Conservation (phyloP, 2,329 filamentous ascomycete genomes). For the Hymenoscyphus repandus region DNA sequence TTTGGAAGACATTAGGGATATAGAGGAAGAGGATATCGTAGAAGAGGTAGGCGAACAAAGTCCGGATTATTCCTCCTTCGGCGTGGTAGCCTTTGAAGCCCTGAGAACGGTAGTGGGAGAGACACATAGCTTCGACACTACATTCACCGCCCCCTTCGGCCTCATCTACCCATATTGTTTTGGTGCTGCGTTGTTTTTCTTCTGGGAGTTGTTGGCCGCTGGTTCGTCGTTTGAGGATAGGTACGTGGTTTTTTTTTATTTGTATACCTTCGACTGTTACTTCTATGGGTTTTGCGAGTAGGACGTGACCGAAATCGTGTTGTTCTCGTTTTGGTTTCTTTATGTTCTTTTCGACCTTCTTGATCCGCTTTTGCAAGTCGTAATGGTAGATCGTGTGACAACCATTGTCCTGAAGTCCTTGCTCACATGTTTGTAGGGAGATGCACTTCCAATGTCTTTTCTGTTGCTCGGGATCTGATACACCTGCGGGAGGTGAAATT, state of each 20-base stretch:
- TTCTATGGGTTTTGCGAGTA: constrained; percentile 69
- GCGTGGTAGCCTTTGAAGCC: constrained; percentile 95
- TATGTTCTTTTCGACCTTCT: constrained; percentile 80
- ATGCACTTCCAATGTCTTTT: constrained; percentile 79
- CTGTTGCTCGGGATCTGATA: constrained; percentile 47
- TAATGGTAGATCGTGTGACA: constrained; percentile 93
- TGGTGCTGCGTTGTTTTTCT: constrained; percentile 45
- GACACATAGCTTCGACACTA: constrained; percentile 88
- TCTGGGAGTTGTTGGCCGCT: constrained; percentile 15
- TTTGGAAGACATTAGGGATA: constrained; percentile 95
- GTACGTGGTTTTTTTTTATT: constrained; percentile 55
- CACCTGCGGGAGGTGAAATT: constrained; percentile 31
- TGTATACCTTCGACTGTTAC: constrained; percentile 73
- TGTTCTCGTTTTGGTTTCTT: constrained; percentile 80
- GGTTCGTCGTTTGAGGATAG: constrained; percentile 17
- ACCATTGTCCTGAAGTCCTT: constrained; percentile 77
- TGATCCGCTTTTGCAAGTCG: constrained; percentile 88
- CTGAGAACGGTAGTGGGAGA: constrained; percentile 71
- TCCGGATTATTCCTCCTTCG: constrained; percentile 89
- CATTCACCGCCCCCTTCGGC: constrained; percentile 66
- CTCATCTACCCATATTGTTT: constrained; percentile 86
- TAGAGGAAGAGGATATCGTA: constrained; percentile 90
- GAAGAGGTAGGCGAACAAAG: constrained; percentile 85
- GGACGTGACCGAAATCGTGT: constrained; percentile 87
- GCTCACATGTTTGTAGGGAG: constrained; percentile 76